Percentiles rank a stretch among this genome's conserved stretches.
Conservation (phyloP, 1,139 yeast species). For the Sugiyamaella xylanicola region DNA sequence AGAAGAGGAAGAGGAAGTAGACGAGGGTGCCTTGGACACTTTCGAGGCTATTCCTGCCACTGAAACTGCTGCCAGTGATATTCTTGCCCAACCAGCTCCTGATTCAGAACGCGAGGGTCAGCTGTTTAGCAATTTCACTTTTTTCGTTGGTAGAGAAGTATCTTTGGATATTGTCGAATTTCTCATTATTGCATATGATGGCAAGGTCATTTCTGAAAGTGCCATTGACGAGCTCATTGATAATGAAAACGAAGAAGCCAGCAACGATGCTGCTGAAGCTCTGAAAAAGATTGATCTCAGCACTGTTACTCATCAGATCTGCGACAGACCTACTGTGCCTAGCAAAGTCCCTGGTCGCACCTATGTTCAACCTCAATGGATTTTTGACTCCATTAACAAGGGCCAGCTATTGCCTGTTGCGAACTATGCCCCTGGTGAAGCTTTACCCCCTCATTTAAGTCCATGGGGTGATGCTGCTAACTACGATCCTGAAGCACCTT, state of each 20-base stretch:
- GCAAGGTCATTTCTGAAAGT: constrained; percentile 80
- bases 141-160: constrained; percentile 93
- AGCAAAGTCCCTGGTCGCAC: constrained; percentile 88
- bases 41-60: constrained; percentile 59
- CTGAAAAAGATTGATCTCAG: constrained; percentile 58
- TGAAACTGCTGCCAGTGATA: constrained; percentile 71
- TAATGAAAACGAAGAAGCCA: constrained; percentile 41
- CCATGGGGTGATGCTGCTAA: constrained; percentile 94
- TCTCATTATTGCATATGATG: constrained; percentile 85
- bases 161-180: constrained; percentile 90
- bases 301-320: constrained; percentile 86
- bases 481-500: constrained; percentile 74
- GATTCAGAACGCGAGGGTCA: constrained; percentile 59
- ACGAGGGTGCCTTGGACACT: constrained; percentile 61
- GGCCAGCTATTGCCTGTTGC: constrained; percentile 72
- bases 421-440: constrained; percentile 89
- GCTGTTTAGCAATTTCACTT: constrained; percentile 72
- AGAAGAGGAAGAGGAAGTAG: constrained; percentile 46
- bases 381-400: constrained; percentile 88
- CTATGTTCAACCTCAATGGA: constrained; percentile 97
- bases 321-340: constrained; percentile 82
- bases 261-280: constrained; percentile 31
- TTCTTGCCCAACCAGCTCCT: constrained; percentile 76
- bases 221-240: constrained; percentile 71
- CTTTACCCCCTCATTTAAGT: constrained; percentile 92